These are phyloP conservation scores for Lecanicillium sp. DNA, from an alignment of 2,329 filamentous ascomycete species.

Conservation along the genomic window DNA sequence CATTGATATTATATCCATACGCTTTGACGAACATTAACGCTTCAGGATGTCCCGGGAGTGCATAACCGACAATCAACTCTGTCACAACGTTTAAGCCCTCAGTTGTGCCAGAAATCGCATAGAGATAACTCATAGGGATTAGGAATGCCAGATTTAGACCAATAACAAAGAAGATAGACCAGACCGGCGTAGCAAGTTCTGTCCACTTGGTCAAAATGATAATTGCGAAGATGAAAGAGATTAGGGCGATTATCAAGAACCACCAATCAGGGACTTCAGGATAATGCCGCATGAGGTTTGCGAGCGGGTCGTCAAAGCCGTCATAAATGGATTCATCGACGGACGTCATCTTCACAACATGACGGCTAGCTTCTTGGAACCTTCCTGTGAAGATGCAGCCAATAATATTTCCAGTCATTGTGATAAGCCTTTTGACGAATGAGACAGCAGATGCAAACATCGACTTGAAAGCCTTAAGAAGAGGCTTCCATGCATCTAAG, in stretches of 20 bases:
- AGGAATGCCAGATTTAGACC: conserved; percentile 29
- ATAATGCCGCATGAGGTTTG: no score
- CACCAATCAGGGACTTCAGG: no score
- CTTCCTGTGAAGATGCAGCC: neutral
- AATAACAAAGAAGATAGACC: conserved; percentile 23
- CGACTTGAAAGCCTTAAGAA: neutral
- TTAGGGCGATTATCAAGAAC: no score
- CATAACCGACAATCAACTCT: no score
- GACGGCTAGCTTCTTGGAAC: neutral
- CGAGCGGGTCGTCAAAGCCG: neutral
- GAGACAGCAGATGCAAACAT: neutral
- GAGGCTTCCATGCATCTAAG: neutral
- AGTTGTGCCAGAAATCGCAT: no score
- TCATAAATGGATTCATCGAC: neutral
- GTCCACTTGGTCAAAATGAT: conserved; percentile 22
- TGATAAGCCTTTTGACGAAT: neutral
- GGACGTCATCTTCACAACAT: neutral
- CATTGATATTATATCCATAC: conserved; percentile 31
- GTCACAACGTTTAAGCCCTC: no score
- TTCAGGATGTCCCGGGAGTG: no score
- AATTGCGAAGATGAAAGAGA: no score
- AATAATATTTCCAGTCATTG: neutral
- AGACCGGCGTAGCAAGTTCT: conserved; percentile 19
- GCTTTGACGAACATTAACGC: conserved; percentile 52
- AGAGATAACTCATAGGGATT: no score